Conservation (phyloP, 176 grass and related monocot species). For the Bothriochloa decipiens region DNA sequence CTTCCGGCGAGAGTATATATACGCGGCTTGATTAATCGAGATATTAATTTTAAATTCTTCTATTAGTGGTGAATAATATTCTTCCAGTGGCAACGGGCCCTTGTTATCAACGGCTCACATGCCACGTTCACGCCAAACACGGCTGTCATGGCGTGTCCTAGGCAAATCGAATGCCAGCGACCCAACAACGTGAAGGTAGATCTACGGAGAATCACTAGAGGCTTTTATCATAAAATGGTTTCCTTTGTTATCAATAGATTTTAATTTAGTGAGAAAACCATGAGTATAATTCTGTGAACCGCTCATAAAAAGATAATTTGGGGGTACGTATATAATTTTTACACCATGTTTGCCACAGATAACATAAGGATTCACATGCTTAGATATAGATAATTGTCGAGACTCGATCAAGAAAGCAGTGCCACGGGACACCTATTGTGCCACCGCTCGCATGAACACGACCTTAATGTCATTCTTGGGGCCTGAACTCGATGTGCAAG, state of each 20-base stretch:
- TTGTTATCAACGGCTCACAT: constrained; percentile 3
- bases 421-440: no score
- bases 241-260: not conserved
- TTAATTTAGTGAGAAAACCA: not conserved
- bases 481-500: no score
- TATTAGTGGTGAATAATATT: not conserved
- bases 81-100: constrained; percentile 12
- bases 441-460: no score
- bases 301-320: no score
- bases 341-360: no score
- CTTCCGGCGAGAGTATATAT: constrained; percentile 34
- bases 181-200: not conserved
- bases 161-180: not conserved
- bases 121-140: constrained; percentile 16
- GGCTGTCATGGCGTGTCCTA: not conserved
- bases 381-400: no score
- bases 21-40: not conserved
- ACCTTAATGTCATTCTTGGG: no score
- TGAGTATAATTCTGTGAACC: not conserved
- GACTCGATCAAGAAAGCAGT: no score
- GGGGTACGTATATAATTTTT: no score
- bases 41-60: not conserved
- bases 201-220: not conserved
- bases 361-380: no score
- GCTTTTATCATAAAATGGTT: not conserved